phyloP scores from a whole-genome alignment of 164 flowering plant species.

The Cinnamomum micranthum region DNA sequence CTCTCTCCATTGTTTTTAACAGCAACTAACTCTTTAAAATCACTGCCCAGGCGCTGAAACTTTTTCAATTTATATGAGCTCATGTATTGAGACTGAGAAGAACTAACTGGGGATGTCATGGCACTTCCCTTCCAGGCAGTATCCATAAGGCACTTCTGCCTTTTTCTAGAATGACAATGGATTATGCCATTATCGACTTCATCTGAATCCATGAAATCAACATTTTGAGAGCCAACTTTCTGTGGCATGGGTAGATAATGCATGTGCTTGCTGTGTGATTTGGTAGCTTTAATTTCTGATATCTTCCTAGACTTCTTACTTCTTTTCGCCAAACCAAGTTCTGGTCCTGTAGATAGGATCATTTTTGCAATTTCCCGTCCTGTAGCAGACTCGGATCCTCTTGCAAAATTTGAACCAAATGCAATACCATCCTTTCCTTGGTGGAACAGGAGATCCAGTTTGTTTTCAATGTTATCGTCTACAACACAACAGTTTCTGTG shows the following conservation, averaged over 20 bases:
- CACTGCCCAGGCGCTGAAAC: slow-evolving; percentile 5
- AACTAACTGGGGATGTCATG: slow-evolving; percentile 14
- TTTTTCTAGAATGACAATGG: slow-evolving; percentile 12
- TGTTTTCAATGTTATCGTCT: slow-evolving; percentile 1
- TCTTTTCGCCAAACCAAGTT: slow-evolving; percentile 21
- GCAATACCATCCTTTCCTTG: slow-evolving; percentile 9
- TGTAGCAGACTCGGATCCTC: slow-evolving; percentile 15
- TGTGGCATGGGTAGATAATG: slow-evolving; percentile 7
- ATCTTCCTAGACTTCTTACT: slow-evolving; percentile 49
- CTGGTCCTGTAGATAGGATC: background rate
- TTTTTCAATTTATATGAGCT: slow-evolving; percentile 21
- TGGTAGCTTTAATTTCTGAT: slow-evolving; percentile 43
- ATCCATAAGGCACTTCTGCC: slow-evolving; percentile 3
- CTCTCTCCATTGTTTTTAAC: slow-evolving; percentile 4
- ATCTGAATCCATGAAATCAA: background rate
- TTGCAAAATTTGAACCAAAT: slow-evolving; percentile 17
- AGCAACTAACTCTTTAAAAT: slow-evolving; percentile 16
- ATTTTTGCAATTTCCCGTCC: background rate
- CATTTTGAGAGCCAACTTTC: slow-evolving; percentile 7
- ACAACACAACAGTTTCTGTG: background rate
- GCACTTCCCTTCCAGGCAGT: slow-evolving; percentile 9
- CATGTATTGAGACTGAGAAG: slow-evolving; percentile 12
- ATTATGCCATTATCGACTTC: slow-evolving; percentile 4
- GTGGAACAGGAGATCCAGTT: slow-evolving; percentile 2
- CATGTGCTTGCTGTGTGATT: slow-evolving; percentile 15